Evolutionary conservation across 306 rosid genomes (phyloP), one percentile per base, ranked within the genome.

Genomic region (Prunus kanzakura): DNA sequence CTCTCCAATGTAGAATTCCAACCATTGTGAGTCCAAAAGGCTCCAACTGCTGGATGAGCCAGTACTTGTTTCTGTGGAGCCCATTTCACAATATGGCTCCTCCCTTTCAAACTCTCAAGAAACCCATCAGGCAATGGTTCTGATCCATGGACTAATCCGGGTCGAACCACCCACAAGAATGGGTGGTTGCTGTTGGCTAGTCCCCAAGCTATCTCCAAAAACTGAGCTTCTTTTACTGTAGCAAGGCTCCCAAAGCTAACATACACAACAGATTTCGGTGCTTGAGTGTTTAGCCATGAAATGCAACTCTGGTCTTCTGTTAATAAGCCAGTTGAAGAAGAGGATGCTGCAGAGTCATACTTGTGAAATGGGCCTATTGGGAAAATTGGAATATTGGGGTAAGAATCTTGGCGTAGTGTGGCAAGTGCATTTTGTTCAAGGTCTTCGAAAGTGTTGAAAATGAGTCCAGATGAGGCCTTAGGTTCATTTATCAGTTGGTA

Each of bases 1-100:
- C 96, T 87, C 77, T 89, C 94, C 78, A 89, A 14, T 3, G 87
- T 90, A 3, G 93, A 90, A 55, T 93, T 93, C 97, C 93, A 93
- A 11, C 93, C 96, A 46, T n/a, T 65, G 51, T 89, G 90, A 60
- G 88, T 90, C 96, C 88, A 93, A 79, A 88, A 90, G 18, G 84
- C 87, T 43, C 90, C 89, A 0, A 90, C 60, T 0, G 92, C 72
- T 3, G 76, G 73, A 55, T 92, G 96, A 4, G 85, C 79, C 38
- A 93, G 43, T 38, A 93, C 94, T 35, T 87, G 82, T 35, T 55
- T 79, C 63, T 89, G 91, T 8, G 97, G 94, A 3, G 94, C 91
- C 97, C 97, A 89, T 76, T 91, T 86, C 25, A 89, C 85, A 19
- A 89, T 62, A 56, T 66, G 67, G 0, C 84, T 91, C 51, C 79